Evolutionary conservation across 192 early-diverging fungal species (phyloP), one percentile per base, ranked within the genome.

Genomic region (Fimicolochytrium jonesii): DNA sequence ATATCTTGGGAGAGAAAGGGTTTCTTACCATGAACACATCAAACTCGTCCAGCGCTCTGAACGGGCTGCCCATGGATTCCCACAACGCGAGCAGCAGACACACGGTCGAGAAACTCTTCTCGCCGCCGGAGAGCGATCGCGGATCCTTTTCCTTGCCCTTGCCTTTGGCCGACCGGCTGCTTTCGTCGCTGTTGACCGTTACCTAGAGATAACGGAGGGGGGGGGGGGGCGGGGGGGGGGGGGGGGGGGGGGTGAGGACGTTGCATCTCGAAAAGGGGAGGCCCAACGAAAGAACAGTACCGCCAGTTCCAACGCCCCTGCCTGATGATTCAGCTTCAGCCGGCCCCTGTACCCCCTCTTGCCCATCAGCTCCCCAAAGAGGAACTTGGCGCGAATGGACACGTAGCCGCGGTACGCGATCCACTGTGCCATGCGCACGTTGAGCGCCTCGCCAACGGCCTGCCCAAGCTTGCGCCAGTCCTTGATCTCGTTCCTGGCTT

Each of bases 11-110:
- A 9, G n/a, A 41, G 39, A 41, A 41, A 41, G n/a, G 39, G n/a
- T n/a, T 41, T 57, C 54, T 17, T 39, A 82, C 80, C 94, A 94
- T 95, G 64, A 93, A 99, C 22, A 99, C 94, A 69, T 98, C 97
- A 82, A 95, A 99, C 81, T 99, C 97, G 67, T 99, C 97, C 65
- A 99, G 74, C 22, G 88, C 89, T n/a, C 95, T 82, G 48, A 99
- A 89, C 6, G 94, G 91, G 39, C 88, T 87, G 26, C 84, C 81
- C 83, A 99, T 94, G 9, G 83, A 77, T 43, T 95, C 89, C 97
- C 97, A 99, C 22, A 99, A 76, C 5, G 94, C 78, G 45, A 99
- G 70, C 17, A 99, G 79, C 59, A 99, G 77, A 68, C 94, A 97
- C 17, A 98, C 88, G 11, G 92, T 93, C 0, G 92, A 88, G 64